Conservation (phyloP, 768 basidiomycete species). For the Panaeolus cyanescens region DNA sequence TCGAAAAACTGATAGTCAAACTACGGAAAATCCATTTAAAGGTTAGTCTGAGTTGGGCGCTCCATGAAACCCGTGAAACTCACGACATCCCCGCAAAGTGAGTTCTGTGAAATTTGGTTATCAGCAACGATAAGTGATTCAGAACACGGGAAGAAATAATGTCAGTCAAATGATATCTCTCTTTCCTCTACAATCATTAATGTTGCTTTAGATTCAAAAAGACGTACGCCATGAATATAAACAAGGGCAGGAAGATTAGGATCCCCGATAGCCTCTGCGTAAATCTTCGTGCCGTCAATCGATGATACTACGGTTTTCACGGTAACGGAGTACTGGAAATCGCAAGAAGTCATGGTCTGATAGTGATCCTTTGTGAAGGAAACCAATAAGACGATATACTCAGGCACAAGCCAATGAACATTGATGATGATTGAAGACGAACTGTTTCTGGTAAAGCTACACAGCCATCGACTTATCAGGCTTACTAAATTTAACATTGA, state of each 20-base stretch:
- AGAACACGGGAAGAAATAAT: background rate
- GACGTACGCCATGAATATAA: conserved; percentile 12
- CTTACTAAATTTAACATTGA: background rate
- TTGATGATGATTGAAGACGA: too few species aligned
- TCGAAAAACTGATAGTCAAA: conserved; percentile 9
- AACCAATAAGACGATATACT: background rate
- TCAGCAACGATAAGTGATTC: background rate
- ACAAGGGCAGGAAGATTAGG: conserved; percentile 7
- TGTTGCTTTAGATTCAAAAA: background rate
- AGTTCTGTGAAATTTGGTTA: background rate
- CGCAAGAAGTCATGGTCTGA: background rate
- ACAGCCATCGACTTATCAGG: background rate
- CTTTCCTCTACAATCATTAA: too few species aligned
- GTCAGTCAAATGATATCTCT: background rate
- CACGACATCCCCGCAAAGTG: conserved; percentile 7
- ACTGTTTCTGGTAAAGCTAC: background rate
- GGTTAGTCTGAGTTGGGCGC: background rate
- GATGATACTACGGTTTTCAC: conserved; percentile 5
- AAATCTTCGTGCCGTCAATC: conserved; percentile 12
- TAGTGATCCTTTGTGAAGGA: background rate
- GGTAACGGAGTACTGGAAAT: background rate
- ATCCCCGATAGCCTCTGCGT: conserved; percentile 12
- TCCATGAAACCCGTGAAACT: background rate
- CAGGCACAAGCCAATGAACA: too few species aligned
- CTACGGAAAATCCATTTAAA: background rate